Evolutionary conservation across 2,329 filamentous ascomycete species (phyloP), one percentile per base, ranked within the genome.

Genomic region (Thyridium curvatum): DNA sequence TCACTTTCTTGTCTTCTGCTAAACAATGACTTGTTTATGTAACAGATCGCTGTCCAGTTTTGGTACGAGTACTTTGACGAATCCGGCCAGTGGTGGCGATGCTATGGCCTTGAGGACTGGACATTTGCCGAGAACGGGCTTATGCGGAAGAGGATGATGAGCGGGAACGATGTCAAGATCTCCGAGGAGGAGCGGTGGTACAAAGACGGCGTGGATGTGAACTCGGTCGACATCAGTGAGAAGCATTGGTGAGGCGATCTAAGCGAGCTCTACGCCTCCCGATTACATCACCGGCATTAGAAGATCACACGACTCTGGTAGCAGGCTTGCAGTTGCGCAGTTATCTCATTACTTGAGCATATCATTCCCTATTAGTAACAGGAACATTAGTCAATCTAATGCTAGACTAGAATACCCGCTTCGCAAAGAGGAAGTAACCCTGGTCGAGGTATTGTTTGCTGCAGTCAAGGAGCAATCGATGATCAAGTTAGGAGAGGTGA

Each of bases 61-160:
- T 94, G 87, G 87, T 94, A 91, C 52, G 84, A 94, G 60, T 90
- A 79, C 62, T 74, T 79, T 46, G 85, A 91, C 52, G 62, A 63
- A 8, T 50, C 69, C 2, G 82, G 84, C 30, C 79, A 86, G 57
- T 94, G 87, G 87, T 90, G 84, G 72, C 72, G 86, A n/a, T 89
- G 84, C 33, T 94, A 94, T 53, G 88, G 88, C 0, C 72, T 94
- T 10, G 84, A 88, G 53, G 82, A 88, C 54, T 87, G 83, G 84
- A 87, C 82, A 0, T 87, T 86, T 59, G 79, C 77, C 0, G 67
- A 72, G 2, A 74, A 85, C 49, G 84, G 84, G 0, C 63, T 77
- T 36, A 88, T 87, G 83, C 65, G 74, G 43, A 87, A 86, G 69
- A 63, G 83, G 34, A 77, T 82, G 67, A 87, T 87, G 83, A 86